Evolutionary conservation across 2,329 filamentous ascomycete species (phyloP), one percentile per base, ranked within the genome.

Genomic region (Spiromastix sp.): DNA sequence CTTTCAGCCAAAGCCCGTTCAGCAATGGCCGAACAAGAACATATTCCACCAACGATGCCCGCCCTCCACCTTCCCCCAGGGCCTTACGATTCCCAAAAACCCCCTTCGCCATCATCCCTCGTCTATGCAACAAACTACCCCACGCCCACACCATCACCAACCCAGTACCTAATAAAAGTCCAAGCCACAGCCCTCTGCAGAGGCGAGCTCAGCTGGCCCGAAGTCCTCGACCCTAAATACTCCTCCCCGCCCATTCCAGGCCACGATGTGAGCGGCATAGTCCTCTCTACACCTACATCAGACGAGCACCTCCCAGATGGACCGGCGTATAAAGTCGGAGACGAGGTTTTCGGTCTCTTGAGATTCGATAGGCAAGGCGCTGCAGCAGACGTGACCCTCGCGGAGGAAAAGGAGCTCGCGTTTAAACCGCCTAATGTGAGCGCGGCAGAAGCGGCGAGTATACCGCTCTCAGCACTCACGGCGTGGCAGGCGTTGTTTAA

Each of bases 401-500:
- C 54, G 1, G 47, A 47, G 2, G 59, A 64, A 39, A 38, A 48
- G 6, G 60, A 66, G 41, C 39, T 66, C 16, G 51, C 58, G 9
- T 45, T 50, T 20, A 61, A 60, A 34, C 59, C 59, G 9, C 39
- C 36, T n/a, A 62, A 59, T 39, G 47, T 63, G 18, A 49, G 47
- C 12, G 47, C 51, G 1, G 47, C 47, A 4, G 52, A 57, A 33
- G 57, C 57, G 2, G 53, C 55, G 5, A 53, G 59, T 3, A 48
- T 65, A 8, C 59, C 61, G 0, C 42, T 61, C 4, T 53, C 57
- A 2, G 55, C 50, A 5, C 48, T 65, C 34, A 62, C 57, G 19
- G 62, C 57, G 7, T 66, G 59, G 57, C 59, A 64, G 45, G 59
- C 56, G 3, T 45, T 64, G 18, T 63, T 62, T 40, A 46, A 40